phyloP scores from a whole-genome alignment of 2,329 filamentous ascomycete genomes.

The Sarocladiaceae sp. region DNA sequence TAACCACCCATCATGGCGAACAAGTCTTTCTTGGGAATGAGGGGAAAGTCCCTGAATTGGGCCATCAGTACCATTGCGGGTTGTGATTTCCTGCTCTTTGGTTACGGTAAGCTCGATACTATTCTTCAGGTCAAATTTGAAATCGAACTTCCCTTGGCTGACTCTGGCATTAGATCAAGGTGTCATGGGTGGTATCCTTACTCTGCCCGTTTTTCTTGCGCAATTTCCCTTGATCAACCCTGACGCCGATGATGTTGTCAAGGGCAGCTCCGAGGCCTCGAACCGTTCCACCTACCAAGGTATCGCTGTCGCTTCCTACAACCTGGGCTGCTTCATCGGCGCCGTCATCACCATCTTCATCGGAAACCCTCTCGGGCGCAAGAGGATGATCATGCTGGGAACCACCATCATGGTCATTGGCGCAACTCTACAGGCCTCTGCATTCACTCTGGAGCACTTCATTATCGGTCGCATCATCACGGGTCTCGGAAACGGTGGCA shows the following conservation, averaged over 20 bases:
- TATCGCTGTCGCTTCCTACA: conserved; percentile 50
- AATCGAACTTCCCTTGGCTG: conserved; percentile 19
- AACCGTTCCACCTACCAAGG: conserved; percentile 46
- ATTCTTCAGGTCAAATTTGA: no score
- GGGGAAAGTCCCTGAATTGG: conserved; percentile 58
- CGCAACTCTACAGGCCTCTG: conserved; percentile 51
- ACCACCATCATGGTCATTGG: conserved; percentile 53
- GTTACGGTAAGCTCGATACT: conserved; percentile 37
- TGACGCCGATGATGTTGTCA: conserved; percentile 26
- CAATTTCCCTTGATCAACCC: conserved; percentile 50
- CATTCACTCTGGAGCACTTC: conserved; percentile 47
- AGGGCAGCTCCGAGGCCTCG: conserved; percentile 25
- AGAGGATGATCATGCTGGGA: conserved; percentile 53
- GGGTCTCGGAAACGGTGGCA: conserved; percentile 51
- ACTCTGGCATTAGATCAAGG: conserved; percentile 53
- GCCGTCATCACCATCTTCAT: conserved; percentile 61
- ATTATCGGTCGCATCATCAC: conserved; percentile 54
- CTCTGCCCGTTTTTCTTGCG: conserved; percentile 52
- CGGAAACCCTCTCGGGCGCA: conserved; percentile 55
- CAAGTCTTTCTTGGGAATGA: conserved; percentile 55
- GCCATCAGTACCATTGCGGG: conserved; percentile 67
- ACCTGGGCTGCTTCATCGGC: conserved; percentile 56
- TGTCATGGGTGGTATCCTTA: conserved; percentile 70
- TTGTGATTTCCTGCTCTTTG: conserved; percentile 61
- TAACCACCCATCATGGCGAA: conserved; percentile 21